Base-by-base conservation (phyloP, 129 eudicot genomes). In the Helianthus tuberosus region DNA sequence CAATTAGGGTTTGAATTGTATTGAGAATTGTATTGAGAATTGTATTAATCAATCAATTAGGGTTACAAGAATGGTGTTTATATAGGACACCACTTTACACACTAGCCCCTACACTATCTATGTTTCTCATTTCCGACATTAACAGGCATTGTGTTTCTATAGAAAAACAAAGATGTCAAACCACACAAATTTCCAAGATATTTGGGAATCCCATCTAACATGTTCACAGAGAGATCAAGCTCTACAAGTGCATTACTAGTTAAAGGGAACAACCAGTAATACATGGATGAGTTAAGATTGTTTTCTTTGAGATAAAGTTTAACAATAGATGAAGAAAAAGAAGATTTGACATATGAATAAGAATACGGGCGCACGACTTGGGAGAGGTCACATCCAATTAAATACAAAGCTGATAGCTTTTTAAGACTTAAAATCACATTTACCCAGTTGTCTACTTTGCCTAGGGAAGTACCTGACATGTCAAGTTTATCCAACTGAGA, bases 241-340 rank as follows among this genome's bases (percentile, higher is more conserved):
- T 0, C 0, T 0, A 0, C 1, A 39, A 53, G 66, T 0, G 5
- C 17, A 54, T 52, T 53, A 64, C 38, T 17, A 41, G 64, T 53
- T 70, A 70, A 54, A 12, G 63, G 36, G 63, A n/a, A 35, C 63
- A 50, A 35, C 74, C 74, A 69, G 15, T 1, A 32, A 52, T 70
- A 53, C 64, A 70, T 70, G 65, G 75, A 69, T 36, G 62, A 69
- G 35, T 52, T 69, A 10, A 69, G 74, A 69, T 52, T 35, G 16
- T 69, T 69, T 16, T 70, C 11, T n/a, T 1, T 0, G 1, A 70
- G 75, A 51, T 1, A n/a, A n/a, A n/a, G n/a, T n/a, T n/a, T n/a
- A n/a, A 36, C 4, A 70, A 51, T 3, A 1, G 1, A 25, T 2
- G 29, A 25, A 25, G 3, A 9, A 15, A 35, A 46, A 38, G 75